phyloP scores from a whole-genome alignment of 2,329 filamentous ascomycete genomes.

The Diaporthe amygdali region DNA sequence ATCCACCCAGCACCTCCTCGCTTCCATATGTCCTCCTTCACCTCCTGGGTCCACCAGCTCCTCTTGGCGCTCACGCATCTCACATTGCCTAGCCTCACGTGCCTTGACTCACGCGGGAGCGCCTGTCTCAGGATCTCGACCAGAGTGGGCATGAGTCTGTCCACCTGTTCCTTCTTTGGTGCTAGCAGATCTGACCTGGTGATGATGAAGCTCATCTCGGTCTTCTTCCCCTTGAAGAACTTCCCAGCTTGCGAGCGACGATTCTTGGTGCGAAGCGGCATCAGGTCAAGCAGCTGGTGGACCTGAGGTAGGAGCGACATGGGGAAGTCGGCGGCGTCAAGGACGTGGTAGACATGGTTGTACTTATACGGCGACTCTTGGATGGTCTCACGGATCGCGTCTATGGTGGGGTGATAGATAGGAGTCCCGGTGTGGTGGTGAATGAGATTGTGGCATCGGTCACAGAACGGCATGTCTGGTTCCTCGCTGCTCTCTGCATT shows the following conservation, averaged over 20 bases:
- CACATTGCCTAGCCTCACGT: constrained; percentile 86
- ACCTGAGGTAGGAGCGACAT: constrained; percentile 88
- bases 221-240: constrained; percentile 71
- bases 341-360: constrained; percentile 93
- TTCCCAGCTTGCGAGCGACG: constrained; percentile 72
- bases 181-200: constrained; percentile 87
- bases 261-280: constrained; percentile 79
- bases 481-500: constrained; percentile 12
- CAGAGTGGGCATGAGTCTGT: constrained; percentile 85
- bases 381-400: constrained; percentile 83
- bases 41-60: constrained; percentile 86
- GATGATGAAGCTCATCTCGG: constrained; percentile 88
- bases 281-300: constrained; percentile 70
- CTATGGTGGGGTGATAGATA: constrained; percentile 81
- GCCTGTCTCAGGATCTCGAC: constrained; percentile 77
- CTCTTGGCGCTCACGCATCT: constrained; percentile 84
- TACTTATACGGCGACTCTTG: constrained; percentile 86
- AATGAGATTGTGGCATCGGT: constrained; percentile 82
- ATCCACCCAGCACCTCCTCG: constrained; percentile 91
- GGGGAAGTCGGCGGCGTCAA: constrained; percentile 96
- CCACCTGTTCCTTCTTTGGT: constrained; percentile 82
- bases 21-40: constrained; percentile 86
- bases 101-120: constrained; percentile 69
- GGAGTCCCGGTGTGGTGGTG: constrained; percentile 76
- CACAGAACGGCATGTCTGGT: constrained; percentile 69